Evolutionary conservation across 139 green algal species (phyloP), one percentile per base, ranked within the genome.

Genomic region (Chlamydomonas asymmetrica): DNA sequence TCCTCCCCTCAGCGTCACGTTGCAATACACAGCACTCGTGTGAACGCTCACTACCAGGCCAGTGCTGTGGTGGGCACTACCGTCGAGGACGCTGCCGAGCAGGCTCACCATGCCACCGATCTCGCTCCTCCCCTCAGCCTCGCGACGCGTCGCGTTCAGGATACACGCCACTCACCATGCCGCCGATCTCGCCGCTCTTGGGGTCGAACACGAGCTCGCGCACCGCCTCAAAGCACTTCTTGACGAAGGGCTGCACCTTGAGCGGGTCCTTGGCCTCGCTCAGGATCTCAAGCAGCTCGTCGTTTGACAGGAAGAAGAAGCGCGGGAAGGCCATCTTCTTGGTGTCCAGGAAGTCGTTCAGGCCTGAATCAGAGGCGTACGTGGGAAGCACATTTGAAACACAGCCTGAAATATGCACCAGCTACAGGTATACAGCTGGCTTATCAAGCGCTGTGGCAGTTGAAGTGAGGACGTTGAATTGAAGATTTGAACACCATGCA

Each of bases 311-410:
- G 79, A 92, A 90, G 71, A 86, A 90, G 76, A 90, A 92, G 61
- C 88, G 81, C 4, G 89, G 88, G 83, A 92, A 94, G 7, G 86
- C 88, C 77, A 92, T 85, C 79, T 91, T 91, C 82, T 94, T 94
- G 45, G 86, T 94, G 61, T 92, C 86, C 63, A 94, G 80, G 73
- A 93, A 93, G 66, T 91, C 79, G 73, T 92, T 92, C 35, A 94
- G 82, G 10, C 88, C 81, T 66, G 81, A 22, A 8, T 4, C n/a
- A n/a, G n/a, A n/a, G n/a, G n/a, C n/a, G n/a, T n/a, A n/a, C n/a
- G n/a, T n/a, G n/a, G n/a, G n/a, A n/a, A n/a, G n/a, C n/a, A n/a
- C n/a, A n/a, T n/a, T n/a, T 60, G 23, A 60, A 60, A 60, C 50
- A 60, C 25, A 60, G 50, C 50, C 25, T 25, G 50, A 22, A 60